phyloP scores from a whole-genome alignment of 2,329 filamentous ascomycete species.

The Exophiala sp. region DNA sequence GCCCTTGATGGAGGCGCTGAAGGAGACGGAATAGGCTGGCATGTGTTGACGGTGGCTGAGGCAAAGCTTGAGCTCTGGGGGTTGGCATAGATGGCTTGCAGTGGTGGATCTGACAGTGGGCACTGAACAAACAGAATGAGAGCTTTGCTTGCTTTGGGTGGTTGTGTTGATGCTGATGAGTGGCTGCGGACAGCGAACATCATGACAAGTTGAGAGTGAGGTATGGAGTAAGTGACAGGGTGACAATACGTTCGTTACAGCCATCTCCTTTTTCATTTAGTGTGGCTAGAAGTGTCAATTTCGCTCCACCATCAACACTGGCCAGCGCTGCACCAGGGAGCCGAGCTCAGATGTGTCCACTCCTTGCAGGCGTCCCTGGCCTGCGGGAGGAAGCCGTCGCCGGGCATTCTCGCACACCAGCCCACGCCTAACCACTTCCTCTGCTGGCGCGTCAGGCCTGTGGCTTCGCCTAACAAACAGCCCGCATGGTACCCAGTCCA shows the following conservation, averaged over 20 bases:
- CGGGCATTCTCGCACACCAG: not conserved
- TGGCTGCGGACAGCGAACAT: slow-evolving; percentile 1
- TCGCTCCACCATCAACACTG: slow-evolving; percentile 12
- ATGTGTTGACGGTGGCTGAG: slow-evolving; percentile 10
- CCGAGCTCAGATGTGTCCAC: not conserved
- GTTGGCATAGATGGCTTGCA: slow-evolving; percentile 22
- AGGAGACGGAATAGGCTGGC: not conserved
- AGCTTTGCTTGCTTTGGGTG: not conserved
- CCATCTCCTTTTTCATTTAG: slow-evolving; percentile 15
- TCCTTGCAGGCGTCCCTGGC: slow-evolving; percentile 5
- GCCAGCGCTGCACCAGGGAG: not conserved
- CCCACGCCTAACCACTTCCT: not conserved
- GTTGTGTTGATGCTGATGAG: not conserved
- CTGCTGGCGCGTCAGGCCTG: not conserved
- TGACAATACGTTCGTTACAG: slow-evolving; percentile 2
- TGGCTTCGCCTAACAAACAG: not conserved
- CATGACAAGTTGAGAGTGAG: not conserved
- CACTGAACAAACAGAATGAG: not conserved
- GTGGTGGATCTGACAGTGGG: slow-evolving; percentile 6
- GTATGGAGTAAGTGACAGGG: not conserved
- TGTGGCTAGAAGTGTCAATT: slow-evolving; percentile 15
- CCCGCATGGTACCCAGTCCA: no score
- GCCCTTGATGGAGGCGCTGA: not conserved
- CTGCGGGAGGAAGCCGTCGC: not conserved
- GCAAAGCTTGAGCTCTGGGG: slow-evolving; percentile 3